Percentiles rank a stretch among this genome's conserved stretches.
Evolutionary conservation across 1,139 yeast species (phyloP).

Genomic region (Pneumocystis canis): DNA sequence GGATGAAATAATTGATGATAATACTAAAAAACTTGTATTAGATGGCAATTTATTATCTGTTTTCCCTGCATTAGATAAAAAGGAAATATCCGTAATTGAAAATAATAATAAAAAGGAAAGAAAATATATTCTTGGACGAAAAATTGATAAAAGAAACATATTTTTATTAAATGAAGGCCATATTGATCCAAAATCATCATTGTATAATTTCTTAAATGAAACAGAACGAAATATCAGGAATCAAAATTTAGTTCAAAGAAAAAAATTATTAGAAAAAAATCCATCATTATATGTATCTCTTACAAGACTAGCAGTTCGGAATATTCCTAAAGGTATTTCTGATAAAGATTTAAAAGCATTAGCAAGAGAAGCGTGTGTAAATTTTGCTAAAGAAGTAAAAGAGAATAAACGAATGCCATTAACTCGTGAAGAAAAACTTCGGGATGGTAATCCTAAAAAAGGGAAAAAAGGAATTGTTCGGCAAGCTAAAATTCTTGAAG

Average conservation of each 20-base stretch:
- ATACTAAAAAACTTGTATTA: constrained; percentile 71
- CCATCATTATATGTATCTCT: constrained; percentile 81
- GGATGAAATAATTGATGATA: constrained; percentile 38
- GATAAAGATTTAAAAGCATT: constrained; percentile 78
- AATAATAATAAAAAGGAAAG: constrained; percentile 63
- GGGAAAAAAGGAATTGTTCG: constrained; percentile 77
- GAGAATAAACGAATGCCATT: constrained; percentile 64
- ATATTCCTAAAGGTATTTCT: constrained; percentile 82
- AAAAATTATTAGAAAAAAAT: constrained; percentile 77
- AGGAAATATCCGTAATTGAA: constrained; percentile 62
- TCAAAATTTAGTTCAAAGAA: constrained; percentile 71
- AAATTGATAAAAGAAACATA: constrained; percentile 73
- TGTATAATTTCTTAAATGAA: constrained; percentile 52
- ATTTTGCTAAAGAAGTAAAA: constrained; percentile 85
- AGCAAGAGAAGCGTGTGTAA: constrained; percentile 88
- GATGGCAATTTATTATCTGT: constrained; percentile 83
- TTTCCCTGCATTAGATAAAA: constrained; percentile 74
- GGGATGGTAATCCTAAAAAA: constrained; percentile 41
- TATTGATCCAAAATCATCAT: constrained; percentile 62
- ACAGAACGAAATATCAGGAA: constrained; percentile 80
- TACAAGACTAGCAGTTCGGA: constrained; percentile 87
- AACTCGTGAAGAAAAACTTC: constrained; percentile 71
- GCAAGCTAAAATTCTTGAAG: constrained; percentile 86
- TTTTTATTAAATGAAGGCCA: constrained; percentile 89
- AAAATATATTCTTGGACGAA: constrained; percentile 63